A percentile compares a stretch with the other conserved stretches of the same genome.
Evolutionary conservation across 345 rosid species (phyloP).

Genomic region (Citrus australasica): DNA sequence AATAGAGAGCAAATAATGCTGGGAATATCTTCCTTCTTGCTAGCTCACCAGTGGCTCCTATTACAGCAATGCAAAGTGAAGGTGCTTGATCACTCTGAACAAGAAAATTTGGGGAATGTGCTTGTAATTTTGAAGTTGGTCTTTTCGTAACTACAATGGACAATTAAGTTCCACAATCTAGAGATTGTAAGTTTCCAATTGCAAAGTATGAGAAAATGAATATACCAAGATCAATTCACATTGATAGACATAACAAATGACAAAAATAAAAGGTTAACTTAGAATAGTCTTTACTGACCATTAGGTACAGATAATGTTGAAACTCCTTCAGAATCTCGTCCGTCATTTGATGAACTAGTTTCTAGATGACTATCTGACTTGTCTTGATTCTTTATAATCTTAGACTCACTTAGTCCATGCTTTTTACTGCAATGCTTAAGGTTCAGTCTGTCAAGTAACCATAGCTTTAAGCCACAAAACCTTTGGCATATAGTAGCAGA

Average conservation of each 20-base stretch:
- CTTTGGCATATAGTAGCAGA: slow-evolving; percentile 32
- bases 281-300: slow-evolving; percentile 20
- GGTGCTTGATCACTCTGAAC: slow-evolving; percentile 32
- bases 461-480: slow-evolving; percentile 30
- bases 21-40: slow-evolving; percentile 66
- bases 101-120: slow-evolving; percentile 21
- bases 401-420: slow-evolving; percentile 29
- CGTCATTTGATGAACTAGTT: slow-evolving; percentile 26
- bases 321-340: slow-evolving; percentile 20
- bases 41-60: slow-evolving; percentile 79
- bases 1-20: slow-evolving; percentile 72
- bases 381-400: slow-evolving; percentile 33
- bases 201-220: not conserved
- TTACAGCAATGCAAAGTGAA: slow-evolving; percentile 68
- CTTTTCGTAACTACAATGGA: slow-evolving; percentile 13
- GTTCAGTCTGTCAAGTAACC: too few species aligned
- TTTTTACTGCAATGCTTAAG: slow-evolving; percentile 28
- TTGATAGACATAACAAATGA: not conserved
- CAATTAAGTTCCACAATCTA: slow-evolving; percentile 13
- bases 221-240: not conserved
- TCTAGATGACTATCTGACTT: slow-evolving; percentile 21
- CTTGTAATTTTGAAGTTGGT: slow-evolving; percentile 20
- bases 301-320: slow-evolving; percentile 5
- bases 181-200: not conserved
- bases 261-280: not conserved